A percentile compares a stretch with the other conserved stretches of the same genome.
Evolutionary conservation across 805 yeast species (phyloP).

Genomic region (Saccharomycopsis schoenii): DNA sequence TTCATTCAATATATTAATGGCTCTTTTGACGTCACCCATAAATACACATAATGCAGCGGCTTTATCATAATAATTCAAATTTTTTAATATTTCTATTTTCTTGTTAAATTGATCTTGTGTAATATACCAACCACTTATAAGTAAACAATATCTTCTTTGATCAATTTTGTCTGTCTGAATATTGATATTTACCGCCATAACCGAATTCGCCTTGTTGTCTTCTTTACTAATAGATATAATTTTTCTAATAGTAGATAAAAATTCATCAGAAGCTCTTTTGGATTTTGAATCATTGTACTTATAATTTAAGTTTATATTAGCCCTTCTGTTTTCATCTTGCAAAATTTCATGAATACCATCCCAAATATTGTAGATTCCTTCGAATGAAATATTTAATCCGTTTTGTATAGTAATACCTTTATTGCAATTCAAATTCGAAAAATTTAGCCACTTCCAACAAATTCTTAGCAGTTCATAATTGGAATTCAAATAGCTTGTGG

Average conservation of each 20-base stretch:
- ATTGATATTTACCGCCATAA: constrained; percentile 8
- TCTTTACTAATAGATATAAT: neutral
- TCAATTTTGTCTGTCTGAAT: constrained; percentile 39
- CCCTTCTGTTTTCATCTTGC: constrained; percentile 26
- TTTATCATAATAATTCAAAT: constrained; percentile 57
- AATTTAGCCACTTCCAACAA: constrained; percentile 87
- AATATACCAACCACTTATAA: constrained; percentile 86
- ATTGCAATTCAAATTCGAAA: constrained; percentile 46
- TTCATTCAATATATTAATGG: constrained; percentile 64
- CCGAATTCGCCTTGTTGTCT: constrained; percentile 2
- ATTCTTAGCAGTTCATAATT: constrained; percentile 50
- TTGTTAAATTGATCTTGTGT: constrained; percentile 66
- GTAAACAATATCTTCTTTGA: constrained; percentile 69
- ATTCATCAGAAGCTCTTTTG: constrained; percentile 16
- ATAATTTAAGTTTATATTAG: constrained; percentile 23
- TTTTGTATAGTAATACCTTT: constrained; percentile 56
- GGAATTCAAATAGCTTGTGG: constrained; percentile 40
- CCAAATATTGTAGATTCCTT: constrained; percentile 90
- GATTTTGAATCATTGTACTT: constrained; percentile 25
- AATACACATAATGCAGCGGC: constrained; percentile 99
- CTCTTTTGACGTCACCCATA: constrained; percentile 76
- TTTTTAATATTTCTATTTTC: constrained; percentile 46
- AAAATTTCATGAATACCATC: constrained; percentile 45
- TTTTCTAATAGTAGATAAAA: constrained; percentile 4
- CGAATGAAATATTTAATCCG: constrained; percentile 70